Conservation (phyloP, 2,329 filamentous ascomycete species). For the Fusarium sp. region DNA sequence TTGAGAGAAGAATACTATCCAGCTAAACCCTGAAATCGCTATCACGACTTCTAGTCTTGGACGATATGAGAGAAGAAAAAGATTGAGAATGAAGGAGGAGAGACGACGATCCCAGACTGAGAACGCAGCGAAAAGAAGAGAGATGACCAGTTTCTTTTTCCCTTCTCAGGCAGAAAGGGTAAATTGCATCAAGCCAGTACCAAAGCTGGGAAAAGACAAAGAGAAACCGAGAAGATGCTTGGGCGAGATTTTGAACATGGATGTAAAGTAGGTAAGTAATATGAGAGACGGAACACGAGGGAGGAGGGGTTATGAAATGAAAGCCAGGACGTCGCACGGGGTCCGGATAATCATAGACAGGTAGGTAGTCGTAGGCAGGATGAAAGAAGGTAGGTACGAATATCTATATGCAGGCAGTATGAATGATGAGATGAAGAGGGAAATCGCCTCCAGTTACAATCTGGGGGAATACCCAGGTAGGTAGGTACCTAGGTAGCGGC, state of each 20-base stretch:
- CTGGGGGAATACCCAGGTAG: conserved; percentile 1
- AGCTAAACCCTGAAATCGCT: background rate
- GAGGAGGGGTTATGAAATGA: conserved; percentile 14
- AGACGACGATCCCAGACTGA: background rate
- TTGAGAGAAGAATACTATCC: background rate
- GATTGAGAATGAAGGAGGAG: background rate
- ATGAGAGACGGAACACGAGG: conserved; percentile 7
- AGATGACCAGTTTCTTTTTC: background rate
- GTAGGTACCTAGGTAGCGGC: background rate
- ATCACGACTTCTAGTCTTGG: conserved; percentile 9
- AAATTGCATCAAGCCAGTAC: background rate
- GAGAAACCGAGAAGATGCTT: background rate
- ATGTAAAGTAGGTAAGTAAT: background rate
- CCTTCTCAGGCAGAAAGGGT: conserved; percentile 1
- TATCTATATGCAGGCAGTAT: background rate
- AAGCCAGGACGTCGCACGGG: conserved; percentile 15
- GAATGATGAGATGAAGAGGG: conserved; percentile 3
- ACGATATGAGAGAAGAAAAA: background rate
- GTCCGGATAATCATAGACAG: background rate
- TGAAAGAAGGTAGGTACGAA: background rate
- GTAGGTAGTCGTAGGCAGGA: background rate
- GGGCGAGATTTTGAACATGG: background rate
- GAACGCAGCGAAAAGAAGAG: background rate
- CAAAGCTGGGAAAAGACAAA: background rate
- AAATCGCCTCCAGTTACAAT: conserved; percentile 1